A percentile compares a stretch with the other conserved stretches of the same genome.
Conservation (phyloP, 805 yeast species). For the Candida tibetensis region DNA sequence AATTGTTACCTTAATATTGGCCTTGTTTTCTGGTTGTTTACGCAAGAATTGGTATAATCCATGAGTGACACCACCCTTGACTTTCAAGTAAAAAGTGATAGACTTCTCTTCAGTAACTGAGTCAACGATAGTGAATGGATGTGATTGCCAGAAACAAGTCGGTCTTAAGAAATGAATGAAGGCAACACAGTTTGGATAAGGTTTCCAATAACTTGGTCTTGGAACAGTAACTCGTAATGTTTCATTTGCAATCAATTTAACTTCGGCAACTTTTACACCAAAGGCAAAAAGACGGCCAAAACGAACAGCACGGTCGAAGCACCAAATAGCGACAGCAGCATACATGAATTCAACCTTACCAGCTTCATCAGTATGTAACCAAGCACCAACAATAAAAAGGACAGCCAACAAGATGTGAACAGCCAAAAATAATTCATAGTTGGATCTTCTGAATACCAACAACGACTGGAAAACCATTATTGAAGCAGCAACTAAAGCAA, state of each 20-base stretch:
- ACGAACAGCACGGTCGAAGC: constrained; percentile 34
- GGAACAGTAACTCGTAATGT: constrained; percentile 46
- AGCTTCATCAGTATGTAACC: constrained; percentile 47
- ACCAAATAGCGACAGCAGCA: constrained; percentile 37
- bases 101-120: constrained; percentile 30
- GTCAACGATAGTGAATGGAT: constrained; percentile 64
- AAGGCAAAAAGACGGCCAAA: constrained; percentile 31
- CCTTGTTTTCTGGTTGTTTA: constrained; percentile 30
- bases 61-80: constrained; percentile 39
- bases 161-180: constrained; percentile 56
- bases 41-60: constrained; percentile 33
- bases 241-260: constrained; percentile 41
- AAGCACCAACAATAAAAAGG: constrained; percentile 51
- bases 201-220: constrained; percentile 49
- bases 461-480: constrained; percentile 48
- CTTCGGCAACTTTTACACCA: constrained; percentile 39
- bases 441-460: constrained; percentile 47
- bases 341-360: constrained; percentile 22
- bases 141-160: constrained; percentile 62
- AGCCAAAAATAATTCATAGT: constrained; percentile 50
- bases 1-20: constrained; percentile 28
- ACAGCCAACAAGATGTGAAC: constrained; percentile 33
- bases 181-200: constrained; percentile 54
- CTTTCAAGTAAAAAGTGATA: constrained; percentile 25
- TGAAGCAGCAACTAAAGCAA: constrained; percentile 33